phyloP scores from a whole-genome alignment of 352 stramenopile genomes.

The Pythium insidiosum region DNA sequence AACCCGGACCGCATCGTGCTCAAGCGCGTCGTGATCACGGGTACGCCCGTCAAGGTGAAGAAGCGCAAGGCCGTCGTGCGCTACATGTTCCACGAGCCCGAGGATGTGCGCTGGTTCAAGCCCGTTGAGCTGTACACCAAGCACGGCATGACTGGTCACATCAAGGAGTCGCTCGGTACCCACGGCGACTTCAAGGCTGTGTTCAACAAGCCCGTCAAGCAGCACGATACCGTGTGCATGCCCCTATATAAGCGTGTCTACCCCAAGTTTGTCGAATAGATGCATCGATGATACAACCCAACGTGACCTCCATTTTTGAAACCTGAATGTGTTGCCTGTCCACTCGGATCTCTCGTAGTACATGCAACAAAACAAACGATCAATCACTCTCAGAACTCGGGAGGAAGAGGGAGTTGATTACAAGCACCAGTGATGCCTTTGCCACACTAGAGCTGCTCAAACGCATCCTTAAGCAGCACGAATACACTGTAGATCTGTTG shows the following conservation, averaged over 20 bases:
- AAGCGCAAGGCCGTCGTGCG: conserved; percentile 97
- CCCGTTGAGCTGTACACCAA: conserved; percentile 97
- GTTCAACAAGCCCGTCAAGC: conserved; percentile 99
- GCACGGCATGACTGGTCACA: conserved; percentile 97
- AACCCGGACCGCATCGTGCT: conserved; percentile 97
- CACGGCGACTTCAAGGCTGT: conserved; percentile 99
- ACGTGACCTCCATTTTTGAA: neutral
- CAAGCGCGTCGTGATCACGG: conserved; percentile 97
- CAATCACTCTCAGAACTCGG: no score
- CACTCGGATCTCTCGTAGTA: no score
- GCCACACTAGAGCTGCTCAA: no score
- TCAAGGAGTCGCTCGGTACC: conserved; percentile 96
- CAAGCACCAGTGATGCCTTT: no score
- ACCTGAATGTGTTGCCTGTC: no score
- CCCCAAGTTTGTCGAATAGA: conserved; percentile 91
- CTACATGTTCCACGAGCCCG: conserved; percentile 99
- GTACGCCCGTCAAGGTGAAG: conserved; percentile 98
- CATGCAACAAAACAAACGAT: no score
- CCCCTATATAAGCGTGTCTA: conserved; percentile 99
- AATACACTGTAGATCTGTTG: no score
- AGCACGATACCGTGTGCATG: conserved; percentile 99
- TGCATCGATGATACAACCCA: neutral
- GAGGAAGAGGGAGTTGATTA: no score
- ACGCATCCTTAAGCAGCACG: no score
- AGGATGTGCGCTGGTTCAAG: conserved; percentile 98